phyloP scores from a whole-genome alignment of 768 basidiomycete genomes.

The Galerina marginata region DNA sequence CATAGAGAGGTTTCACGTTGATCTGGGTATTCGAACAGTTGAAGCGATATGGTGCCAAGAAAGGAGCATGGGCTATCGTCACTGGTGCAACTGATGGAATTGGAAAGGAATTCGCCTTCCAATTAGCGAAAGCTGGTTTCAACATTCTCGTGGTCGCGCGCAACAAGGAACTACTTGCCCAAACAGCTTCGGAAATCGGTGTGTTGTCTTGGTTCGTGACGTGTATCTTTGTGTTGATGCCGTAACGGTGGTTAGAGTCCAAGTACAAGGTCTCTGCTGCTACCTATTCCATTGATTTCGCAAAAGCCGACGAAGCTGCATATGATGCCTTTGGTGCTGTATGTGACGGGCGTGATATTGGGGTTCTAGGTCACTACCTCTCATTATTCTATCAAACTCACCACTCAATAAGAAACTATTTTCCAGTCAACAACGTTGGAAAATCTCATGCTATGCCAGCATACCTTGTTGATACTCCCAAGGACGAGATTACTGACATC shows the following conservation, averaged over 20 bases:
- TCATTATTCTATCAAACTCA: background rate
- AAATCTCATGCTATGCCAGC: slow-evolving; percentile 87
- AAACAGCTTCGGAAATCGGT: slow-evolving; percentile 81
- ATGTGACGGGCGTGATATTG: slow-evolving; percentile 64
- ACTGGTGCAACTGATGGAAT: slow-evolving; percentile 97
- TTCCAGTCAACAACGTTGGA: slow-evolving; percentile 93
- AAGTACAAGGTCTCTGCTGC: slow-evolving; percentile 62
- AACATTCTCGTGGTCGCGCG: slow-evolving; percentile 87
- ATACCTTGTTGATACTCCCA: slow-evolving; percentile 78
- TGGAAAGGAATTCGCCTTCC: slow-evolving; percentile 90
- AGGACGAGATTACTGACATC: slow-evolving; percentile 83
- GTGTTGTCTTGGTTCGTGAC: slow-evolving; percentile 29
- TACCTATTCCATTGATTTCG: slow-evolving; percentile 78
- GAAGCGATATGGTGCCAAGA: slow-evolving; percentile 78
- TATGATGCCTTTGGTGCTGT: slow-evolving; percentile 56
- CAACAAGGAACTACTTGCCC: slow-evolving; percentile 62
- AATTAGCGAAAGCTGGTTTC: slow-evolving; percentile 87
- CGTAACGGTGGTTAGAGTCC: slow-evolving; percentile 27
- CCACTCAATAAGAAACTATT: background rate
- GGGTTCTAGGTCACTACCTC: slow-evolving; percentile 70
- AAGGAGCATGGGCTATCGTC: slow-evolving; percentile 94
- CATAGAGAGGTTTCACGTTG: background rate
- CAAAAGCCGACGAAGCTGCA: slow-evolving; percentile 55
- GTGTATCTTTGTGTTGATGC: background rate
- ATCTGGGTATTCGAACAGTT: slow-evolving; percentile 51